phyloP scores from a whole-genome alignment of 768 basidiomycete species.

The Pisolithus marmoratus region DNA sequence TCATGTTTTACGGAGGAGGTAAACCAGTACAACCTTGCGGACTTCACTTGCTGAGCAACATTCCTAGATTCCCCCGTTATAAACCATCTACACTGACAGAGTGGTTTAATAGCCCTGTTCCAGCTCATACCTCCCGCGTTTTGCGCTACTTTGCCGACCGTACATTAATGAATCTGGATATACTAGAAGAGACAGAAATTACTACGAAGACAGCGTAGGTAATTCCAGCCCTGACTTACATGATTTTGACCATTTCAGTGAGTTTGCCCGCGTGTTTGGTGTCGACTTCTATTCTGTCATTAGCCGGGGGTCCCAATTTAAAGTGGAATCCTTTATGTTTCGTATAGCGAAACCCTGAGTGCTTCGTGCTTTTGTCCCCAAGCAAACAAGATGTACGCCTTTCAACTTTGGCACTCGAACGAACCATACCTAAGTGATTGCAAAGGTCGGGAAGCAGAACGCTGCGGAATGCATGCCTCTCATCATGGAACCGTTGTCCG shows the following conservation, averaged over 20 bases:
- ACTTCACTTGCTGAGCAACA: not conserved
- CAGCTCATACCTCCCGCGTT: slow-evolving; percentile 49
- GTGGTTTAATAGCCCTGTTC: slow-evolving; percentile 60
- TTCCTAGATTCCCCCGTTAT: slow-evolving; percentile 70
- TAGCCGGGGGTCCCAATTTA: slow-evolving; percentile 94
- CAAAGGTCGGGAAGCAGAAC: slow-evolving; percentile 90
- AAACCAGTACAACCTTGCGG: not conserved
- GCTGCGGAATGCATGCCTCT: slow-evolving; percentile 95
- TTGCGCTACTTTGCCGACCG: slow-evolving; percentile 61
- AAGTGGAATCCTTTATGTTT: slow-evolving; percentile 98
- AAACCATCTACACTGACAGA: slow-evolving; percentile 51
- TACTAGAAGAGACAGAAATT: slow-evolving; percentile 76
- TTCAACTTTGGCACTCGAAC: not conserved
- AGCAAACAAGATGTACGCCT: slow-evolving; percentile 73
- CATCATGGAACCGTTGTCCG: slow-evolving; percentile 91
- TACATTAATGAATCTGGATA: slow-evolving; percentile 65
- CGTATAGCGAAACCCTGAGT: slow-evolving; percentile 95
- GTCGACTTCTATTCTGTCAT: slow-evolving; percentile 96
- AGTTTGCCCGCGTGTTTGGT: slow-evolving; percentile 96
- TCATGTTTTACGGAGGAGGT: slow-evolving; percentile 75
- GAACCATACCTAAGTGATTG: not conserved
- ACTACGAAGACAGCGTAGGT: slow-evolving; percentile 84
- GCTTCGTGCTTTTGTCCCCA: slow-evolving; percentile 85
- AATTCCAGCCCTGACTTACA: not conserved
- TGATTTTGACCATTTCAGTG: slow-evolving; percentile 42